Conservation (phyloP, 345 rosid genomes). For the Excoecaria cochinchinensis region DNA sequence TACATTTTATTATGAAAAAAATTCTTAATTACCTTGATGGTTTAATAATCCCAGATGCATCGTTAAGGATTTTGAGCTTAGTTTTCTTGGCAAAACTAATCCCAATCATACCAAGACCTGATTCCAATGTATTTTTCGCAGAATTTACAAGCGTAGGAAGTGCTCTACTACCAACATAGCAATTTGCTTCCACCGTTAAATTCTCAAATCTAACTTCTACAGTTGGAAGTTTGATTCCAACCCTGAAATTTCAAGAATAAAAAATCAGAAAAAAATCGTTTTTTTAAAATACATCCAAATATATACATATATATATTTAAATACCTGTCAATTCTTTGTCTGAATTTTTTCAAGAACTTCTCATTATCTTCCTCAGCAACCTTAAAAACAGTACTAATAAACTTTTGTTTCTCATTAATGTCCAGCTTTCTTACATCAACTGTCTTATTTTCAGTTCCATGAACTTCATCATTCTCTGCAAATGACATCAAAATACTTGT, state of each 20-base stretch:
- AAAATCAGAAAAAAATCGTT: too few relatives aligned
- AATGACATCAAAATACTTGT: conserved; percentile 60
- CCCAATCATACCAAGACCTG: conserved; percentile 52
- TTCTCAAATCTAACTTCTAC: conserved; percentile 75
- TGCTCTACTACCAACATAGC: conserved; percentile 72
- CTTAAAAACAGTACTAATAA: conserved; percentile 62
- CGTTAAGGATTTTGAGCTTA: conserved; percentile 71
- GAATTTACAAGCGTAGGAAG: conserved; percentile 71
- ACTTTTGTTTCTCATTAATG: conserved; percentile 54
- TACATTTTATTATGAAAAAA: too few relatives aligned
- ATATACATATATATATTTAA: too few relatives aligned
- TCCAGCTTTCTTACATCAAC: conserved; percentile 79
- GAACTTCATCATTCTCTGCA: conserved; percentile 32
- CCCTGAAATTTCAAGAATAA: conserved; percentile 37
- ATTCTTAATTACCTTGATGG: conserved; percentile 51
- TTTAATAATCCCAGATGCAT: conserved; percentile 64
- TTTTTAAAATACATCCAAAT: too few relatives aligned
- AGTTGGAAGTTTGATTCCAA: conserved; percentile 70
- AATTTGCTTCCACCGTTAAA: conserved; percentile 69
- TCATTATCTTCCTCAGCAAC: conserved; percentile 86
- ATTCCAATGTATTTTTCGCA: conserved; percentile 59
- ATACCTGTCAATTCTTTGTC: conserved; percentile 31
- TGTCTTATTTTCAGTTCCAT: conserved; percentile 29
- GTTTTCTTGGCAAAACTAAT: conserved; percentile 58
- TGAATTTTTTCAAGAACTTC: conserved; percentile 62